Conservation (phyloP, 768 basidiomycete genomes). For the Trametes gibbosa region DNA sequence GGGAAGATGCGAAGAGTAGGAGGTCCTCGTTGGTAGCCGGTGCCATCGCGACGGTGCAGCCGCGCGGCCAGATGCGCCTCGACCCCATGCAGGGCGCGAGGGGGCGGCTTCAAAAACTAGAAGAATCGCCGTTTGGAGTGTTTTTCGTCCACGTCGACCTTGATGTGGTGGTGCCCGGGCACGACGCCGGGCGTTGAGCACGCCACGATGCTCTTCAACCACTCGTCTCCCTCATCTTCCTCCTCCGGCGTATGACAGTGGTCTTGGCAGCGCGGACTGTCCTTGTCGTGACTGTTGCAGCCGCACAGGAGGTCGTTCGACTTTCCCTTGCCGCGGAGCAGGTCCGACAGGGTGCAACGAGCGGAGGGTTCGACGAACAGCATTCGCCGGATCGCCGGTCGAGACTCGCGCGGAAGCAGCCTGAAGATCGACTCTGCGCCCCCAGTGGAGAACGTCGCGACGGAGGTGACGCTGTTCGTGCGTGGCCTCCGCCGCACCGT, state of each 20-base stretch:
- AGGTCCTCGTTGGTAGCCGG: background rate
- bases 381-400: constrained; percentile 90
- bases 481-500: constrained; percentile 25
- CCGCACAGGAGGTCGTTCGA: constrained; percentile 76
- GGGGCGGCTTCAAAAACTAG: no score
- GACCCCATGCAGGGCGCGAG: background rate
- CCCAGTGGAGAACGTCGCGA: constrained; percentile 63
- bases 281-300: constrained; percentile 53
- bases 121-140: constrained; percentile 73
- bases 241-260: constrained; percentile 65
- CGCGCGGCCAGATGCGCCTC: background rate
- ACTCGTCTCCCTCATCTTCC: constrained; percentile 82
- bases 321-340: constrained; percentile 80
- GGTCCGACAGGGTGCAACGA: constrained; percentile 89
- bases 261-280: constrained; percentile 52
- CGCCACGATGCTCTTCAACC: constrained; percentile 72
- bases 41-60: background rate
- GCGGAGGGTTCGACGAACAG: constrained; percentile 84
- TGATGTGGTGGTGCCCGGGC: constrained; percentile 67
- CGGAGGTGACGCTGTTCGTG: constrained; percentile 35
- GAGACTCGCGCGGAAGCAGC: constrained; percentile 88
- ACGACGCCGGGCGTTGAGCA: constrained; percentile 53
- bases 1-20: no score
- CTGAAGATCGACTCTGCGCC: constrained; percentile 96
- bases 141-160: constrained; percentile 73